Percentiles rank a stretch among this genome's conserved stretches.
Evolutionary conservation across 2,329 filamentous ascomycete species (phyloP).

Genomic region (Dactylellina haptotyla): DNA sequence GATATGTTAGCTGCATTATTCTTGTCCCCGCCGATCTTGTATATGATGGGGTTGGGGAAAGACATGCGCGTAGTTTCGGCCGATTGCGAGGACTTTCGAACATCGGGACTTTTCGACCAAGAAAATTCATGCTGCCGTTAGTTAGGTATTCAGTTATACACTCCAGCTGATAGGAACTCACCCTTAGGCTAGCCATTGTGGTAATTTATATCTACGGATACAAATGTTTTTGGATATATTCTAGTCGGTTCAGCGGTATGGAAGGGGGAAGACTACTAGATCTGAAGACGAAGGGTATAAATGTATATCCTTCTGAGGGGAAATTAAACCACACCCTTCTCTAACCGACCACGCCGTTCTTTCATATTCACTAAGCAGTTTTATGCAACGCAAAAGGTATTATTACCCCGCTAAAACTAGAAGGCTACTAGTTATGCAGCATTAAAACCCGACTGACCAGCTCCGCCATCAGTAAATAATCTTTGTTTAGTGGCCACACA

Average conservation of each 20-base stretch:
- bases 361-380: background rate
- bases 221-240: background rate
- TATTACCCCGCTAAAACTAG: conserved; percentile 14
- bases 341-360: conserved; percentile 18
- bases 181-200: conserved; percentile 45
- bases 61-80: conserved; percentile 52
- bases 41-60: background rate
- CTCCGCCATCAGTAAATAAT: no score
- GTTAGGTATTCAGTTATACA: background rate
- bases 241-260: background rate
- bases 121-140: background rate
- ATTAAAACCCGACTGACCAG: no score
- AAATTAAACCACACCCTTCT: conserved; percentile 15
- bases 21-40: background rate
- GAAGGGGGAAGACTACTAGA: background rate
- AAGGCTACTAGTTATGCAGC: conserved; percentile 28
- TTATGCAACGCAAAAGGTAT: conserved; percentile 28
- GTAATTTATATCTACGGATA: background rate
- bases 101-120: conserved; percentile 30
- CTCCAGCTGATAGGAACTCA: conserved; percentile 3
- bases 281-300: background rate
- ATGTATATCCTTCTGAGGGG: conserved; percentile 2
- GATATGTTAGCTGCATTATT: background rate
- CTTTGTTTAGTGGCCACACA: no score
- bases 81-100: conserved; percentile 50